Conservation (phyloP, 2,329 filamentous ascomycete species). For the Arthrobotrys megalospora region DNA sequence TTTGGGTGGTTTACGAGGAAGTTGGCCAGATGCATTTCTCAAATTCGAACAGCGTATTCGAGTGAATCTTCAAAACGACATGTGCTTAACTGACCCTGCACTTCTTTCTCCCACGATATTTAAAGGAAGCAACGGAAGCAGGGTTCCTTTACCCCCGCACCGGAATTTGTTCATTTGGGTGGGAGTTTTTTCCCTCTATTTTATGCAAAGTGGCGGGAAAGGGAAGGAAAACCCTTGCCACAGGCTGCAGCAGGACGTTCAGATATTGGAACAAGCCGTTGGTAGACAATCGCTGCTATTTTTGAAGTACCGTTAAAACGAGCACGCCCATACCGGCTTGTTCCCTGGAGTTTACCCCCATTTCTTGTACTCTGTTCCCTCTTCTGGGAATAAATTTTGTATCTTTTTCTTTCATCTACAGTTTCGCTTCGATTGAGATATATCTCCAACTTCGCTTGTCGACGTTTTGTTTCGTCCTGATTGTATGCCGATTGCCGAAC, state of each 20-base stretch:
- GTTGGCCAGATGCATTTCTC: conserved; percentile 10
- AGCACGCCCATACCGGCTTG: background rate
- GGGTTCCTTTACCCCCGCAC: conserved; percentile 39
- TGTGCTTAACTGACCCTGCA: conserved; percentile 5
- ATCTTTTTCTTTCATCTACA: conserved; percentile 13
- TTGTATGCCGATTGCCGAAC: conserved; percentile 34
- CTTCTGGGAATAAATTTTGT: background rate
- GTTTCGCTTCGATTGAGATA: conserved; percentile 36
- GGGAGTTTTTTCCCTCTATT: conserved; percentile 13
- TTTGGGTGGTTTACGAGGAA: conserved; percentile 8
- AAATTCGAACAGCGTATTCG: background rate
- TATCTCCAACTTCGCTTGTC: conserved; percentile 50
- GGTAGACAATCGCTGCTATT: conserved; percentile 24
- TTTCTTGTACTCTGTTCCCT: background rate
- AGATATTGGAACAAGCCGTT: conserved; percentile 32
- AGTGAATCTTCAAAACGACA: background rate
- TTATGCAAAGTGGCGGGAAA: conserved; percentile 52
- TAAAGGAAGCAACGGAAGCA: conserved; percentile 42
- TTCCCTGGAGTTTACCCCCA: background rate
- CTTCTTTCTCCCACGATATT: conserved; percentile 45
- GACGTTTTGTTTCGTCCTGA: conserved; percentile 47
- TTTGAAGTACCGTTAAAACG: conserved; percentile 28
- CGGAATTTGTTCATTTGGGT: conserved; percentile 25
- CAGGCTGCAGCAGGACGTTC: conserved; percentile 11
- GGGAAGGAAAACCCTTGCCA: conserved; percentile 28